Evolutionary conservation across 139 green algal genomes (phyloP).

Genomic region (Chlorella sp.): DNA sequence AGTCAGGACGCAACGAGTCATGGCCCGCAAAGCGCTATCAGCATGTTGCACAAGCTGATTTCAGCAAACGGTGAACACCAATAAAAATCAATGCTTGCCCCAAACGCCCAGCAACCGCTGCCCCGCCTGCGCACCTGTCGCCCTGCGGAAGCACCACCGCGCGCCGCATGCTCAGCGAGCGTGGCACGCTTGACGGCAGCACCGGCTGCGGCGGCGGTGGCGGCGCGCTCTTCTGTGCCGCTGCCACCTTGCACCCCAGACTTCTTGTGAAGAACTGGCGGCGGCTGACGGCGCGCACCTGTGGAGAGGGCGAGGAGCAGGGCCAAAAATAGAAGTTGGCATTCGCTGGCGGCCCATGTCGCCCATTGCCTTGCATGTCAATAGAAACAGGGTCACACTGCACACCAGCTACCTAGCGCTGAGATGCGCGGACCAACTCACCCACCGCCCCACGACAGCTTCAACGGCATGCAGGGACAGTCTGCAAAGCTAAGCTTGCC

Average conservation of each 20-base stretch:
- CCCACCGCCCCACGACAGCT: too few relatives aligned
- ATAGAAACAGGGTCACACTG: background rate
- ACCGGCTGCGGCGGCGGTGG: background rate
- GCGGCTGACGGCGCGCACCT: conserved; percentile 72
- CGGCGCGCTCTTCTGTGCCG: conserved; percentile 35
- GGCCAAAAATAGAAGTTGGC: background rate
- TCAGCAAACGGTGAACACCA: too few relatives aligned
- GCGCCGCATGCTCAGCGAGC: conserved; percentile 3
- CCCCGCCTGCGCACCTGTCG: background rate
- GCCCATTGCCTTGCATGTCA: background rate
- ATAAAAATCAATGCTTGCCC: too few relatives aligned
- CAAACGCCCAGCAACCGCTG: too few relatives aligned
- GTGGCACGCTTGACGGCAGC: background rate
- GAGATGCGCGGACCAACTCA: too few relatives aligned
- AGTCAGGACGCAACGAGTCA: too few relatives aligned
- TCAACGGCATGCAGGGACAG: too few relatives aligned
- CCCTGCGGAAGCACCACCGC: conserved; percentile 21
- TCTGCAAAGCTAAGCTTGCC: conserved; percentile 35
- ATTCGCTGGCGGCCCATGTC: too few relatives aligned
- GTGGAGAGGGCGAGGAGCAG: background rate
- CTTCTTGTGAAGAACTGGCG: conserved; percentile 80
- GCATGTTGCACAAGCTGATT: too few relatives aligned
- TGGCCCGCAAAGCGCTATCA: too few relatives aligned
- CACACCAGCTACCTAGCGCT: too few relatives aligned
- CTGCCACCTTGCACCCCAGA: conserved; percentile 70